Evolutionary conservation across 306 rosid genomes (phyloP), one percentile per base, ranked within the genome.

Genomic region (Gastrolobium bilobum): DNA sequence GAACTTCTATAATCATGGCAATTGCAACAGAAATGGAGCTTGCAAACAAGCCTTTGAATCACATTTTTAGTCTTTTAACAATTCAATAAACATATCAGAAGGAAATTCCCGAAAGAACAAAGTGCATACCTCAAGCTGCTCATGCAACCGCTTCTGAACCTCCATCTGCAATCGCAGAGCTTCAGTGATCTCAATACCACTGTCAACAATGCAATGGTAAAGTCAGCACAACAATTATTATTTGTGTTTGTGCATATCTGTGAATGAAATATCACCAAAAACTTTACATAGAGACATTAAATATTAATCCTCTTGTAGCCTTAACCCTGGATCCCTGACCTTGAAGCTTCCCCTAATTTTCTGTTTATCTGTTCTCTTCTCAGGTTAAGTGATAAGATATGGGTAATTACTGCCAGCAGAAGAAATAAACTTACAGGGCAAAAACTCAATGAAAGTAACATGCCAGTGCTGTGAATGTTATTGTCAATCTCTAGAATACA

Each of bases 131-230:
- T 96, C 99, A 61, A 96, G 99, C 78, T 96, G 99, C 81, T 96
- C 98, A 40, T 96, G 99, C 81, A 96, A 85, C 79, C 88, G 90
- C 87, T 96, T 96, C 88, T 96, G 99, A 81, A 96, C 98, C 86
- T 96, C 99, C 98, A 96, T 93, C 88, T 96, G 98, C 89, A 96
- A n/a, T 13, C 98, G 88, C 83, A 96, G 89, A 81, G 99, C 99
- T 84, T 96, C 99, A 47, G 99, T 96, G 64, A 96, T 90, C 87
- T 93, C 94, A 10, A 93, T 89, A 57, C 99, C 91, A 69, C 99
- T 96, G 93, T 62, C 61, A 79, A 76, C 61, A 71, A 37, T 65
- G 59, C 68, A 79, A 39, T 42, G 43, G 6, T 64, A 58, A 76
- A 83, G 29, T 84, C 39, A 80, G 69, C 39, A 73, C 40, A 73